Percentiles rank a stretch among this genome's conserved stretches.
Conservation (phyloP, 495 filamentous ascomycete species). For the Podospora fimiseda region DNA sequence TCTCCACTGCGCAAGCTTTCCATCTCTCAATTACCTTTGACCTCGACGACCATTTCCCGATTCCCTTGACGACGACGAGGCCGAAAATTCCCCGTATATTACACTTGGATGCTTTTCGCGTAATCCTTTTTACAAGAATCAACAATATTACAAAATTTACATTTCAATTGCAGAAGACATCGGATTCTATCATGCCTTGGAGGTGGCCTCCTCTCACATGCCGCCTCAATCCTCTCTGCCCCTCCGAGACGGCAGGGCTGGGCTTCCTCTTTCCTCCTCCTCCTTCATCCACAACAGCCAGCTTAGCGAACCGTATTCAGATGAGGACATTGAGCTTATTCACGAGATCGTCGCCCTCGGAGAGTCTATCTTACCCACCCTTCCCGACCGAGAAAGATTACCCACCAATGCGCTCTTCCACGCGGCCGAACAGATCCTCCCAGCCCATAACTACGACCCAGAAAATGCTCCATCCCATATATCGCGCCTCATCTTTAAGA, state of each 20-base stretch:
- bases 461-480: slow-evolving; percentile 64
- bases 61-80: too few relatives aligned
- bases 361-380: slow-evolving; percentile 48
- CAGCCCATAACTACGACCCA: slow-evolving; percentile 57
- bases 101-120: neutral
- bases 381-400: slow-evolving; percentile 54
- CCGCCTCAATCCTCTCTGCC: slow-evolving; percentile 28
- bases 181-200: slow-evolving; percentile 30
- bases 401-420: slow-evolving; percentile 75
- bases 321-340: slow-evolving; percentile 73
- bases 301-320: slow-evolving; percentile 39
- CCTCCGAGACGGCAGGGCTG: slow-evolving; percentile 37
- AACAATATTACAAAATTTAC: slow-evolving; percentile 2
- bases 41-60: slow-evolving; percentile 6
- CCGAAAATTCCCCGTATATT: too few relatives aligned
- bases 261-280: slow-evolving; percentile 32
- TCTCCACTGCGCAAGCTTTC: too few relatives aligned
- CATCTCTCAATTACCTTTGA: too few relatives aligned
- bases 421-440: slow-evolving; percentile 68
- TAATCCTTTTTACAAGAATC: too few relatives aligned
- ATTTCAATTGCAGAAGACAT: slow-evolving; percentile 7
- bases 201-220: slow-evolving; percentile 26
- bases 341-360: slow-evolving; percentile 69
- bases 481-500: slow-evolving; percentile 71
- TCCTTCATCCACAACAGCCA: slow-evolving; percentile 7